These are phyloP conservation scores for Crotalaria pallida DNA, from an alignment of 306 rosid species.

Conservation along the genomic window DNA sequence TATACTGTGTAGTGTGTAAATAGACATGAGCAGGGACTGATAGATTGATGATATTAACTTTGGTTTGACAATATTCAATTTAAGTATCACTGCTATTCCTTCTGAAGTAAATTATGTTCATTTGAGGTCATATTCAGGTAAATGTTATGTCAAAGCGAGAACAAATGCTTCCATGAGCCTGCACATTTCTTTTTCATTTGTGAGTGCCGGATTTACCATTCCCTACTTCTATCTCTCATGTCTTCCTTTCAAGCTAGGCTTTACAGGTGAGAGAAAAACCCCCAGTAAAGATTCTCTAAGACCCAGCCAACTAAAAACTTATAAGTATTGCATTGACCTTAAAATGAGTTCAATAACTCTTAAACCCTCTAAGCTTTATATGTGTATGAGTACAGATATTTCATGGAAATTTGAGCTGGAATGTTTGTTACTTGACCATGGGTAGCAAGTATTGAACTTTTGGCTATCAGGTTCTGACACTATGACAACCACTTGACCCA, in stretches of 20 bases:
- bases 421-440: background rate
- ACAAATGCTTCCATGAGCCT: background rate
- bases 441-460: slow-evolving; percentile 1
- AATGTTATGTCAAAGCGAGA: background rate
- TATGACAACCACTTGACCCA: background rate
- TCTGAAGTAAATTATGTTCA: slow-evolving; percentile 4
- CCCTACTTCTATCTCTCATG: background rate
- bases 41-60: background rate
- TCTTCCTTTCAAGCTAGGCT: background rate
- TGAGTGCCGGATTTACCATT: background rate
- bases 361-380: background rate
- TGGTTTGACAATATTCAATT: background rate
- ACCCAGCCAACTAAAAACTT: background rate
- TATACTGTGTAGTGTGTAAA: slow-evolving; percentile 8
- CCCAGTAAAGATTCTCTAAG: background rate
- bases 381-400: background rate
- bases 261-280: background rate
- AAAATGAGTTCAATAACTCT: background rate
- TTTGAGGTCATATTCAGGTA: background rate
- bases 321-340: background rate
- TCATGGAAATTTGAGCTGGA: background rate
- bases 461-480: background rate
- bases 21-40: background rate
- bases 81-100: background rate
- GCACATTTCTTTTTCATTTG: background rate